Percentiles rank a stretch among this genome's conserved stretches.
Evolutionary conservation across 805 yeast genomes (phyloP).

Genomic region (Metahyphopichia silvanorum): DNA sequence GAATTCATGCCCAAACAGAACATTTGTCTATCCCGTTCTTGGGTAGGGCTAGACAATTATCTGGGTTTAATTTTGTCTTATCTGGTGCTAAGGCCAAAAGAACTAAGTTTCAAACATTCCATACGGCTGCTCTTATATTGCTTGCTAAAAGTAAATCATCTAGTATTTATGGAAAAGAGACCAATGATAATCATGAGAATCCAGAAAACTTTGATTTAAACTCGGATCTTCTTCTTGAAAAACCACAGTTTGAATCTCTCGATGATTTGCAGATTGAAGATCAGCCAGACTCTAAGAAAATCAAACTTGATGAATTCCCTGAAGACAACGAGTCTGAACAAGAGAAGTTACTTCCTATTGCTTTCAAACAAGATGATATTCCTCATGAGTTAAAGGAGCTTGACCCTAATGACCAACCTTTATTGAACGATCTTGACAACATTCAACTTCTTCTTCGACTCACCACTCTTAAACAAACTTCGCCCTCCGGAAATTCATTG

Average conservation of each 20-base stretch:
- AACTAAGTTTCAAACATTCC: slow-evolving; percentile 74
- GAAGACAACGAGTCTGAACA: slow-evolving; percentile 15
- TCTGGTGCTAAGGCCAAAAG: slow-evolving; percentile 89
- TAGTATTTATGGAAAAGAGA: slow-evolving; percentile 16
- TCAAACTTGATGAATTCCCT: slow-evolving; percentile 37
- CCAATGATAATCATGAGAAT: slow-evolving; percentile 13
- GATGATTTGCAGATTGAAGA: slow-evolving; percentile 42
- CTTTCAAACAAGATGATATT: slow-evolving; percentile 57
- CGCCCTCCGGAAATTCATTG: slow-evolving; percentile 69
- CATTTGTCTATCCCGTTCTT: slow-evolving; percentile 55
- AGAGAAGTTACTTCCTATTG: slow-evolving; percentile 57
- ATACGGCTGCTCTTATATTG: slow-evolving; percentile 71
- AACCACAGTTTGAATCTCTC: slow-evolving; percentile 63
- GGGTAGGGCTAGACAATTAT: slow-evolving; percentile 52
- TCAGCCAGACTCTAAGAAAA: slow-evolving; percentile 31
- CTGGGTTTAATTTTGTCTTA: slow-evolving; percentile 59
- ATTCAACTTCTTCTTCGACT: slow-evolving; percentile 71
- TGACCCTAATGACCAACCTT: slow-evolving; percentile 84
- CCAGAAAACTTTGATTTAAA: slow-evolving; percentile 64
- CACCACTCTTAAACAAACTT: slow-evolving; percentile 58
- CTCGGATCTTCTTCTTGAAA: slow-evolving; percentile 76
- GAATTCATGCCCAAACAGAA: slow-evolving; percentile 63
- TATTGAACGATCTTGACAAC: slow-evolving; percentile 63
- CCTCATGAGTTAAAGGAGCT: slow-evolving; percentile 50
- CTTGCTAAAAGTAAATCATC: slow-evolving; percentile 56